Evolutionary conservation across 1,139 yeast species (phyloP).

Genomic region (Pichia inconspicua): DNA sequence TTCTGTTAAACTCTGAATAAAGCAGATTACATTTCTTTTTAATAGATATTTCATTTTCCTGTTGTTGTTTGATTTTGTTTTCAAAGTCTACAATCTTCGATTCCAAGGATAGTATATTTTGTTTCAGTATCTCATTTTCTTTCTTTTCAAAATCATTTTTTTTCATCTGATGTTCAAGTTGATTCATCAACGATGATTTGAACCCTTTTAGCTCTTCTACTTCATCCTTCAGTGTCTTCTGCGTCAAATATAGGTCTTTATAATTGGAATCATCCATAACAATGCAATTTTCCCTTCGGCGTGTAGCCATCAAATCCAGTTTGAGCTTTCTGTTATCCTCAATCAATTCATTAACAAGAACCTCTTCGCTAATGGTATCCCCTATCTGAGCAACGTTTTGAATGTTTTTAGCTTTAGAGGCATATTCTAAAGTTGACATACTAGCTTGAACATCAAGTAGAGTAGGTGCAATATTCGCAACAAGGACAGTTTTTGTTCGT

Average conservation of each 20-base stretch:
- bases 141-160: slow-evolving; percentile 17
- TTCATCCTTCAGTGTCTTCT: slow-evolving; percentile 39
- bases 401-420: slow-evolving; percentile 72
- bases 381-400: slow-evolving; percentile 48
- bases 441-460: slow-evolving; percentile 75
- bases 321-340: slow-evolving; percentile 51
- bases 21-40: slow-evolving; percentile 5
- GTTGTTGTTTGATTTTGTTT: slow-evolving; percentile 6
- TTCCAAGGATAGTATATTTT: slow-evolving; percentile 9
- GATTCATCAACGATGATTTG: slow-evolving; percentile 19
- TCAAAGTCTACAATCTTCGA: slow-evolving; percentile 8
- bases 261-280: slow-evolving; percentile 54
- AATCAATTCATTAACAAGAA: slow-evolving; percentile 42
- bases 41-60: background rate
- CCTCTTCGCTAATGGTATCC: slow-evolving; percentile 43
- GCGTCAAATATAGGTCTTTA: slow-evolving; percentile 38
- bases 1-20: background rate
- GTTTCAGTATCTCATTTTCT: slow-evolving; percentile 6
- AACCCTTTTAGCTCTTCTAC: slow-evolving; percentile 30
- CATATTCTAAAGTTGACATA: slow-evolving; percentile 75
- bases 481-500: slow-evolving; percentile 66
- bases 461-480: slow-evolving; percentile 77
- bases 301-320: slow-evolving; percentile 54
- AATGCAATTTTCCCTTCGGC: slow-evolving; percentile 51
- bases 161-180: slow-evolving; percentile 19